These are phyloP conservation scores for Lithospermum erythrorhizon DNA, from an alignment of 257 asterid species.

Conservation along the genomic window DNA sequence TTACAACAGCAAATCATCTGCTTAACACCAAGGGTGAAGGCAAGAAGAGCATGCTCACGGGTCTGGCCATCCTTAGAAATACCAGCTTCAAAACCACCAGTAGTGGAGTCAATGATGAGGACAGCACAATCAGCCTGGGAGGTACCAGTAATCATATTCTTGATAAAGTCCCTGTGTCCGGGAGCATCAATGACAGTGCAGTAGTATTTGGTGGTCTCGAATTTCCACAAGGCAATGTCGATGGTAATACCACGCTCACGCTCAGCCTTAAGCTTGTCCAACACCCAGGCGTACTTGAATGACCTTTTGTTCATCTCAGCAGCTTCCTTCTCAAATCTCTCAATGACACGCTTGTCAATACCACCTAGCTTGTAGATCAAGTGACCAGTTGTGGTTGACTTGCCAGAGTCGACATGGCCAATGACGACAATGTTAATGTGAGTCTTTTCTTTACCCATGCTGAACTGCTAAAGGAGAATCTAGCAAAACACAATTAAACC, in stretches of 20 bases:
- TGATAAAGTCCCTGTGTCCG: background rate
- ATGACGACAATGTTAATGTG: background rate
- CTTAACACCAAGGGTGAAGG: background rate
- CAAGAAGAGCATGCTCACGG: background rate
- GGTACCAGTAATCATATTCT: background rate
- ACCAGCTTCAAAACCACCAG: background rate
- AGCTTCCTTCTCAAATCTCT: background rate
- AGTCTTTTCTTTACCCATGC: background rate
- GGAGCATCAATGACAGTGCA: background rate
- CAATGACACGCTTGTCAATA: background rate
- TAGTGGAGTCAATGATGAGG: background rate
- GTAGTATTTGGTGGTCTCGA: background rate
- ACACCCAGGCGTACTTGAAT: background rate
- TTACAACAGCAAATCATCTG: background rate
- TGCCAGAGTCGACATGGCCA: background rate
- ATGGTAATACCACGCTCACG: background rate
- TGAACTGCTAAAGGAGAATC: background rate
- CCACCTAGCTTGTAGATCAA: background rate
- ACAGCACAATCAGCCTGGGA: background rate
- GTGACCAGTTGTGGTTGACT: background rate
- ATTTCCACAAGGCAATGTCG: background rate
- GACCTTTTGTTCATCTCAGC: background rate
- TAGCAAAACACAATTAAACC: background rate
- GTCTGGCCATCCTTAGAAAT: background rate
- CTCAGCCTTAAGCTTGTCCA: background rate